phyloP scores from a whole-genome alignment of 1,139 yeast genomes.

The Blastobotrys aristatus region DNA sequence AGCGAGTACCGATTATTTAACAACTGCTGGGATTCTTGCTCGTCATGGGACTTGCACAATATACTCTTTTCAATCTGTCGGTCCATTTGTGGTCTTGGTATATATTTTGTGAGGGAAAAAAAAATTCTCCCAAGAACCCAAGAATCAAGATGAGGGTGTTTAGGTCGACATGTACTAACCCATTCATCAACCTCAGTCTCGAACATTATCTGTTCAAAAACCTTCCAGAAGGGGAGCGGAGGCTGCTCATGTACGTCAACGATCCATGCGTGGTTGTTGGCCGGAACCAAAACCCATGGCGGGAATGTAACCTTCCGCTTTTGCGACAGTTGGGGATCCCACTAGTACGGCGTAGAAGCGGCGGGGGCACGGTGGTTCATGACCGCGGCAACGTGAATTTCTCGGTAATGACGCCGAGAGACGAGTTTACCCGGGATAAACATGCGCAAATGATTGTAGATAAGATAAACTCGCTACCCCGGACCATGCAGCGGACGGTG shows the following conservation, averaged over 20 bases:
- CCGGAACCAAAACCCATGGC: slow-evolving; percentile 93
- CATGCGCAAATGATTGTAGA: slow-evolving; percentile 54
- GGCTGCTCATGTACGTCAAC: slow-evolving; percentile 71
- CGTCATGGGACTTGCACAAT: slow-evolving; percentile 46
- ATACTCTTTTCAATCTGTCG: slow-evolving; percentile 45
- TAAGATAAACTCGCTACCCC: slow-evolving; percentile 42
- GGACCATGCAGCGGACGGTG: slow-evolving; percentile 9
- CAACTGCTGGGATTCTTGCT: slow-evolving; percentile 43
- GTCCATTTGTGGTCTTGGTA: not conserved
- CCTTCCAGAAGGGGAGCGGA: slow-evolving; percentile 44
- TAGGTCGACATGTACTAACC: slow-evolving; percentile 51
- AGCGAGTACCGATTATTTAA: slow-evolving; percentile 53
- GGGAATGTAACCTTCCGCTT: slow-evolving; percentile 67
- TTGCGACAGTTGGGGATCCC: slow-evolving; percentile 56
- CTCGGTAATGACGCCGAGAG: slow-evolving; percentile 69
- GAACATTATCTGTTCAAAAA: slow-evolving; percentile 72
- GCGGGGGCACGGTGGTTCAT: slow-evolving; percentile 98
- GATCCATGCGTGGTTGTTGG: slow-evolving; percentile 90
- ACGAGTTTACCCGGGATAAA: slow-evolving; percentile 56
- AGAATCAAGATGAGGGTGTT: slow-evolving; percentile 3
- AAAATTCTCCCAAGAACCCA: no score
- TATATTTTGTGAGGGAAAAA: slow-evolving; percentile 3
- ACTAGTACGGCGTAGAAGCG: slow-evolving; percentile 71
- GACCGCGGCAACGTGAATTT: slow-evolving; percentile 89
- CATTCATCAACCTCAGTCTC: slow-evolving; percentile 71